These are phyloP conservation scores for Erythrobasidium hasegawianum DNA, from an alignment of 1,284 basidiomycete species.

Conservation along the genomic window DNA sequence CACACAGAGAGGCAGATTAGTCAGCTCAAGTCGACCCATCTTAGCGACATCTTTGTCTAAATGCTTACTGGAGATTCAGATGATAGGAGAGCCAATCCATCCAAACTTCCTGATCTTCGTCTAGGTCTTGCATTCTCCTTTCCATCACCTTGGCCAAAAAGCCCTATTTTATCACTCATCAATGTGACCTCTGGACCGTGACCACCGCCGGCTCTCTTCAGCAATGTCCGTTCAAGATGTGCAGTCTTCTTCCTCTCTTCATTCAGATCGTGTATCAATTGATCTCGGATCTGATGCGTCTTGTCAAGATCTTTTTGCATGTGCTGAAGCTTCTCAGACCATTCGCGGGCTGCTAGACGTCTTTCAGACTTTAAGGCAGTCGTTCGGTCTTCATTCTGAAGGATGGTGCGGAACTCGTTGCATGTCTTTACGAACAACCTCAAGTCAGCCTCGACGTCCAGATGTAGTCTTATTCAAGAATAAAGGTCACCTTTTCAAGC, in stretches of 20 bases:
- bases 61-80: constrained; percentile 24
- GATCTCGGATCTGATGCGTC: constrained; percentile 56
- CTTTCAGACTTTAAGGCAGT: constrained; percentile 36
- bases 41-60: too few relatives aligned
- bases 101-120: neutral
- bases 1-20: neutral
- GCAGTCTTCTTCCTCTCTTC: constrained; percentile 38
- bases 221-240: constrained; percentile 12
- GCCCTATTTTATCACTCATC: too few relatives aligned
- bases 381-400: constrained; percentile 30
- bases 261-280: constrained; percentile 55
- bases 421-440: too few relatives aligned
- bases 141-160: neutral
- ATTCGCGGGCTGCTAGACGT: constrained; percentile 55
- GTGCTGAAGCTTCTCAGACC: constrained; percentile 46
- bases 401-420: constrained; percentile 30
- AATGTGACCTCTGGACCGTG: neutral
- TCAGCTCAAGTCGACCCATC: too few relatives aligned
- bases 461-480: too few relatives aligned
- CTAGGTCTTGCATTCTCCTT: neutral
- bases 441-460: constrained; percentile 11
- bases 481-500: constrained; percentile 40
- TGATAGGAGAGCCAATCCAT: constrained; percentile 13
- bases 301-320: constrained; percentile 60
- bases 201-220: constrained; percentile 1